Evolutionary conservation across 2,329 filamentous ascomycete genomes (phyloP), one percentile per base, ranked within the genome.

Genomic region (Alternaria viburni): DNA sequence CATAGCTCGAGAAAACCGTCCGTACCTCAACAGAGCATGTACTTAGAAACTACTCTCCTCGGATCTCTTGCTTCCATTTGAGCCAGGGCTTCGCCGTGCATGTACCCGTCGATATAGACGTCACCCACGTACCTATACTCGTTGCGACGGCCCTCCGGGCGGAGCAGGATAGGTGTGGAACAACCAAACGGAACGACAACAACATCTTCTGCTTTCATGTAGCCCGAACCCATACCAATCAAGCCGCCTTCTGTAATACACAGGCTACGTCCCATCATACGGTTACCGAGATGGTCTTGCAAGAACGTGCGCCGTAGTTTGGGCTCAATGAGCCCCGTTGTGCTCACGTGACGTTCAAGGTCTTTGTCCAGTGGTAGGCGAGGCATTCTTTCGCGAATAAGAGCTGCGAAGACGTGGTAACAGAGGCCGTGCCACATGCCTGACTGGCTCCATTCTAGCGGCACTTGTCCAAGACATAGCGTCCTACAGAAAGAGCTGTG

Each of bases 81-180:
- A 15, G 54, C 41, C 36, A 56, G 21, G 11, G 43, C 52, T 26
- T 56, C 54, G 15, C 54, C 54, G n/a, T 56, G 41, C 54, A 56
- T 56, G 43, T 41, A 56, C 6, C 15, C 54, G 32, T 56, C 41
- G 28, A 56, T 56, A 43, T 55, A 56, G 13, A 46, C 43, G 30
- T 56, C 41, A 19, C 54, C 54, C 23, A 56, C 54, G 43, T 56
- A 46, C 17, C 43, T 41, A 44, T 28, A 56, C 54, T 56, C 54
- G n/a, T 30, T 23, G 28, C 25, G 43, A 46, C 54, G 9, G n/a
- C 41, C 23, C 10, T 56, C 54, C 12, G 21, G 25, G 13, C 54
- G 36, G 6, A 41, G 36, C 9, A 41, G 9, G 9, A 41, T 41
- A 17, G 36, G 36, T 11, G 36, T 17, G n/a, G 36, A 41, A 9